phyloP scores from a whole-genome alignment of 2,329 filamentous ascomycete species.

The Fusarium sp. region DNA sequence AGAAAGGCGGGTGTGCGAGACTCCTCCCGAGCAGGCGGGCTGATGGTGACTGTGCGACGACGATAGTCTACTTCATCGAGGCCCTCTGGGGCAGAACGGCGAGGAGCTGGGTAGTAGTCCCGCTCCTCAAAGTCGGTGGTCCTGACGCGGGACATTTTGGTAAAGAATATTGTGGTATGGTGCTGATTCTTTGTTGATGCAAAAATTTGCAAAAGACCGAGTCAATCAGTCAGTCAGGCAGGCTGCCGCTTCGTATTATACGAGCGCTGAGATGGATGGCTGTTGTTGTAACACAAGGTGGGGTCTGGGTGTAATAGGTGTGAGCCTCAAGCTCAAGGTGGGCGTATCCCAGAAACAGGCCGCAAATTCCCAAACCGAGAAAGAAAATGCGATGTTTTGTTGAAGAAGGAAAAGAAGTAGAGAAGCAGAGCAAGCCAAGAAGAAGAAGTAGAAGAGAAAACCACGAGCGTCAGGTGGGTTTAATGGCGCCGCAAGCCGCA shows the following conservation, averaged over 20 bases:
- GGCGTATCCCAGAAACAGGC: conserved; percentile 11
- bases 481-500: conserved; percentile 42
- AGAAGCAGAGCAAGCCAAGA: conserved; percentile 21
- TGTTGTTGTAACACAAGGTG: conserved; percentile 35
- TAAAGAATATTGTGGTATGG: not conserved
- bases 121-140: conserved; percentile 60
- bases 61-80: conserved; percentile 53
- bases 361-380: conserved; percentile 19
- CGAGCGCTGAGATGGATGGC: conserved; percentile 10
- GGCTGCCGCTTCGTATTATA: conserved; percentile 19
- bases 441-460: conserved; percentile 9
- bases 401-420: conserved; percentile 26
- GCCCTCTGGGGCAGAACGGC: conserved; percentile 48
- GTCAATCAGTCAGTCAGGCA: conserved; percentile 23
- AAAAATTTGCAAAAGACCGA: conserved; percentile 17
- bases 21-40: conserved; percentile 59
- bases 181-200: conserved; percentile 13
- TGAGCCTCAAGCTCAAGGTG: conserved; percentile 33
- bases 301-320: conserved; percentile 24
- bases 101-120: conserved; percentile 56
- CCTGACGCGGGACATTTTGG: conserved; percentile 45
- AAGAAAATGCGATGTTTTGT: conserved; percentile 29
- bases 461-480: conserved; percentile 44
- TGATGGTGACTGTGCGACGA: conserved; percentile 52
- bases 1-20: conserved; percentile 63